Evolutionary conservation across 495 filamentous ascomycete genomes (phyloP), one percentile per base, ranked within the genome.

Genomic region (Penicillium soppii): DNA sequence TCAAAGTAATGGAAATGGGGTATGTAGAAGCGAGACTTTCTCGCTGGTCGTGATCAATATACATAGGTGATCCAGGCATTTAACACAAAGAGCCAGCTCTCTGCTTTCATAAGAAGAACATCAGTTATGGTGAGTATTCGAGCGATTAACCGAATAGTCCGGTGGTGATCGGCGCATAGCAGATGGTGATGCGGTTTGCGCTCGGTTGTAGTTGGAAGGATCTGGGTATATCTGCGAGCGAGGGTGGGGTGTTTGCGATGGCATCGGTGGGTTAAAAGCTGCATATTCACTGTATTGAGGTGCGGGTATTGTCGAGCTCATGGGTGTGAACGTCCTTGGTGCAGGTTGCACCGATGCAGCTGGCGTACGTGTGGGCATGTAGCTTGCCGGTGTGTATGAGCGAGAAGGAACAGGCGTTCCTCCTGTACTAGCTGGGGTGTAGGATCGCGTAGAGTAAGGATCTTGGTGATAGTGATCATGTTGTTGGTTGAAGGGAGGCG

Each of bases 111-210:
- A 53, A 35, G 59, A 53, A 52, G 27, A 30, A 48, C 23, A 39
- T 66, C 46, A 66, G 22, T 54, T 63, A 41, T 58, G 62, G 25
- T 63, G 49, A 7, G 62, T 66, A 22, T 66, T 53, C 23, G 62
- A 45, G 13, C 62, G 62, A 17, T 55, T 60, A 37, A 66, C 58
- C 1, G 45, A 48, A 26, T 66, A 49, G 20, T 57, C 51, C n/a
- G 62, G 62, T 16, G 59, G 54, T 16, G 56, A 59, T 4, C 62
- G 62, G 38, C 61, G 52, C 54, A 63, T 63, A 3, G 48, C 47
- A 0, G 56, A 56, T 5, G 62, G 54, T 6, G 62, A 65, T 3
- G 48, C 52, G 1, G 62, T 66, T 21, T 66, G 53, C 3, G 62
- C 59, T 10, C 62, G 62, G 7, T 38, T 37, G 29, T 56, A 63